Base-by-base conservation (phyloP, 768 basidiomycete genomes). In the Sporobolomyces roseus region DNA sequence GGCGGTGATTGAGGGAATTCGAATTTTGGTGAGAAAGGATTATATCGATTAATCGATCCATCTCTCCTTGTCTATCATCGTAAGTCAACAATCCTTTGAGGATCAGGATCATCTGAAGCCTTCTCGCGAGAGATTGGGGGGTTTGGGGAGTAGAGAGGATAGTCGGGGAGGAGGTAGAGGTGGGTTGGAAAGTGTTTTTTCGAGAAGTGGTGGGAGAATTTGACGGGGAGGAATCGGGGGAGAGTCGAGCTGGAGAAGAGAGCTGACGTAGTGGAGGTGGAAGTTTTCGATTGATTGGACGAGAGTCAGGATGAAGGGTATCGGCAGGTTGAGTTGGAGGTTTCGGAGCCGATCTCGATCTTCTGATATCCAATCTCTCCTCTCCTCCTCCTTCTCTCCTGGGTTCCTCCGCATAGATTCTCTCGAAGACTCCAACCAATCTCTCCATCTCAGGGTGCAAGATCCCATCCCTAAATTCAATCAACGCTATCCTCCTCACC, bases 381-480 rank as follows among this genome's bases (percentile, higher is more conserved):
- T 23, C 36, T 38, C 35, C 35, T 19, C 36, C 23, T 36, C 36
- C 21, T 36, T 41, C 35, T 53, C 52, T 19, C 23, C 30, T 9
- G 7, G 12, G 12, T 27, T 17, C 13, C 32, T 36, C 43, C 58
- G 36, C 30, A 51, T 58, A 62, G 41, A 66, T 10, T 19, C 36
- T 29, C n/a, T 21, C 19, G 33, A 70, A 59, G 7, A 61, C 51
- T 4, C 7, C 33, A 16, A 1, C 30, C 16, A 74, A 36, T 5
- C 72, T 62, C 8, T 43, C 35, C 9, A 74, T 30, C 25, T 74
- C 63, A 8, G 75, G 74, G 21, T 70, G 70, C 9, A 76, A 36
- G 56, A 76, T 66, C 9, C 66, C 52, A 59, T 76, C 75, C 17
- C 75, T 62, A 46, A 76, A 76, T 30, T 71, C 69, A 46, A 75